These are phyloP conservation scores for Pichia kudriavzevii DNA, from an alignment of 1,139 yeast species.

Conservation along the genomic window DNA sequence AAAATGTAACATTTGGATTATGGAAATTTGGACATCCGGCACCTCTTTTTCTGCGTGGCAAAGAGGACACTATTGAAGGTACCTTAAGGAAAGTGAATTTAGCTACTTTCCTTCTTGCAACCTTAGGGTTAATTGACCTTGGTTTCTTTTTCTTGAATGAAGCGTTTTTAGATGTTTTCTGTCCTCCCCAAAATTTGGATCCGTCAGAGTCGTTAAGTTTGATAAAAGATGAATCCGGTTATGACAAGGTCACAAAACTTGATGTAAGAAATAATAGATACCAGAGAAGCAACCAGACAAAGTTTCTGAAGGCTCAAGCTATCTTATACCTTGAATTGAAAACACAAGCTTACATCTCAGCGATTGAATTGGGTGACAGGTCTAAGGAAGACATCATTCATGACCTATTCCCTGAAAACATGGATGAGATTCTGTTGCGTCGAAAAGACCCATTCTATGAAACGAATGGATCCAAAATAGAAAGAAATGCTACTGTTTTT, in stretches of 20 bases:
- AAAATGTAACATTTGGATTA: slow-evolving; percentile 44
- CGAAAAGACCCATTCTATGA: slow-evolving; percentile 32
- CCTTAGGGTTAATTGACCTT: slow-evolving; percentile 74
- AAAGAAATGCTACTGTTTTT: slow-evolving; percentile 29
- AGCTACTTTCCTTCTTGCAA: slow-evolving; percentile 79
- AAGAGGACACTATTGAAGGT: slow-evolving; percentile 59
- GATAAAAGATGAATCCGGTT: slow-evolving; percentile 13
- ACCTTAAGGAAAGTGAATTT: slow-evolving; percentile 77
- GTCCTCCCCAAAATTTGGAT: slow-evolving; percentile 45
- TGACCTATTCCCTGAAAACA: slow-evolving; percentile 64
- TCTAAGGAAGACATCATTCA: slow-evolving; percentile 64
- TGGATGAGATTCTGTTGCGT: slow-evolving; percentile 47
- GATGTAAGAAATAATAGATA: slow-evolving; percentile 6
- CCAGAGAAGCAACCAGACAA: slow-evolving; percentile 27
- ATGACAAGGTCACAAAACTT: slow-evolving; percentile 2
- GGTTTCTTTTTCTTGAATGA: slow-evolving; percentile 85
- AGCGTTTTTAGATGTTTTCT: slow-evolving; percentile 75
- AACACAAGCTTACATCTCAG: slow-evolving; percentile 91
- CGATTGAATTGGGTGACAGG: slow-evolving; percentile 65
- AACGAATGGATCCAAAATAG: slow-evolving; percentile 14
- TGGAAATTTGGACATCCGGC: slow-evolving; percentile 60
- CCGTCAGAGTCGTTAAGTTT: slow-evolving; percentile 29
- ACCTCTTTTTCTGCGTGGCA: slow-evolving; percentile 48
- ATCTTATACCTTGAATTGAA: slow-evolving; percentile 75
- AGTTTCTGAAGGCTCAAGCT: slow-evolving; percentile 74